Conservation (phyloP, 331 rosid genomes). For the Malus hybrid region DNA sequence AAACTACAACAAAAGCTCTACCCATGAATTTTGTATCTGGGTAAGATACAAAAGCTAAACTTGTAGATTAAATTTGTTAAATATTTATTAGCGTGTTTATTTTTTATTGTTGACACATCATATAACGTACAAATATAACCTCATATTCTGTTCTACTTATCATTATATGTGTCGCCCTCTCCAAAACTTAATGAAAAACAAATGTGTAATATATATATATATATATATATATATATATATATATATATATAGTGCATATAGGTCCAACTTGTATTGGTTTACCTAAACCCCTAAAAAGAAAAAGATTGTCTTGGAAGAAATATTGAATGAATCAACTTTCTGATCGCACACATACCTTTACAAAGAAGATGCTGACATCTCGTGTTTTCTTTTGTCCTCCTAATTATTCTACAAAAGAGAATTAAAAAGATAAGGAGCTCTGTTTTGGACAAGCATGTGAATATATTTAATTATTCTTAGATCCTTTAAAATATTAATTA, state of each 20-base stretch:
- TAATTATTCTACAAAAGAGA: constrained; percentile 16
- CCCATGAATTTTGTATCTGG: too few species aligned
- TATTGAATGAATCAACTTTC: constrained; percentile 31
- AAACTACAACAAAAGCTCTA: too few species aligned
- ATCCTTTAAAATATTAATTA: not conserved
- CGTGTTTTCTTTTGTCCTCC: constrained; percentile 30
- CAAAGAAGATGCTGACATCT: constrained; percentile 55
- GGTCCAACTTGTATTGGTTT: constrained; percentile 25
- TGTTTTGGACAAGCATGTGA: not conserved
- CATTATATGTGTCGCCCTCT: too few species aligned
- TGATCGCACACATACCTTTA: constrained; percentile 21
- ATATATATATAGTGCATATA: not conserved
- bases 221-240: too few species aligned
- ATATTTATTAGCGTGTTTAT: too few species aligned
- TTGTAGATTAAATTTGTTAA: too few species aligned
- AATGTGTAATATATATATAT: too few species aligned
- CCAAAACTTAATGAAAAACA: too few species aligned
- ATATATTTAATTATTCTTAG: constrained; percentile 4
- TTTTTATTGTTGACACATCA: too few species aligned
- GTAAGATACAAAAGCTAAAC: too few species aligned
- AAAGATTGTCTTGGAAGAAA: constrained; percentile 58
- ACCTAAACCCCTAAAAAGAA: constrained; percentile 55
- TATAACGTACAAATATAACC: too few species aligned
- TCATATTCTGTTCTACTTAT: too few species aligned
- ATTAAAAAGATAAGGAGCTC: not conserved